phyloP scores from a whole-genome alignment of 345 rosid species.

The Gossypium herbaceum region DNA sequence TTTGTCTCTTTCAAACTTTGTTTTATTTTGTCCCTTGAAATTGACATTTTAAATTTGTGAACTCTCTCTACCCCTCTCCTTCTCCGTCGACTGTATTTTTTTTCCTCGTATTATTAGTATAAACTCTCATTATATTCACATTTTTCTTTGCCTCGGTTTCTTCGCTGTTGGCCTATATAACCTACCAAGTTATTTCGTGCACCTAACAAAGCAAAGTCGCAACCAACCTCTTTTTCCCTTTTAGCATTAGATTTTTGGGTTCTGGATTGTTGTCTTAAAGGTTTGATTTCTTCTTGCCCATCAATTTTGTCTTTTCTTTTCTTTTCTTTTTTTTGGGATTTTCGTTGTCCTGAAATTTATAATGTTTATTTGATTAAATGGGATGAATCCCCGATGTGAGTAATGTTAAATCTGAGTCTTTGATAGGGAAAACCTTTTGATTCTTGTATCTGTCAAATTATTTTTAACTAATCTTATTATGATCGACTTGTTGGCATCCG shows the following conservation, averaged over 20 bases:
- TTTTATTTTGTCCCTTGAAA: neutral
- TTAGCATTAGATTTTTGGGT: constrained; percentile 16
- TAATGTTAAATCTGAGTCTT: neutral
- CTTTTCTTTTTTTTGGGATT: neutral
- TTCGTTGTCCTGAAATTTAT: neutral
- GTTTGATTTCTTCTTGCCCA: constrained; percentile 14
- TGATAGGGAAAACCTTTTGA: neutral
- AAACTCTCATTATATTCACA: constrained; percentile 11
- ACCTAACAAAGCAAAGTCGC: neutral
- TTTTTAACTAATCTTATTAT: neutral
- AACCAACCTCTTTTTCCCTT: neutral
- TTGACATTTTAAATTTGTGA: neutral
- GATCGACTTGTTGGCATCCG: neutral
- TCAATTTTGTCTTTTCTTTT: neutral
- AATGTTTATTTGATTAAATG: neutral
- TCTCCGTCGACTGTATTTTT: constrained; percentile 34
- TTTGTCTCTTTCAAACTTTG: neutral
- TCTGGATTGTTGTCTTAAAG: constrained; percentile 27
- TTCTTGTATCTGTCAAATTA: constrained; percentile 6
- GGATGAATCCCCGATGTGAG: neutral
- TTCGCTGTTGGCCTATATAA: constrained; percentile 27
- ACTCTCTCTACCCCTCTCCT: constrained; percentile 20
- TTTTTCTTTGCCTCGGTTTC: constrained; percentile 28
- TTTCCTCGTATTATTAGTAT: neutral
- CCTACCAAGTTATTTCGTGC: neutral